A percentile compares a stretch with the other conserved stretches of the same genome.
phyloP scores from a whole-genome alignment of 2,329 filamentous ascomycete genomes.

The Knufia fluminis region DNA sequence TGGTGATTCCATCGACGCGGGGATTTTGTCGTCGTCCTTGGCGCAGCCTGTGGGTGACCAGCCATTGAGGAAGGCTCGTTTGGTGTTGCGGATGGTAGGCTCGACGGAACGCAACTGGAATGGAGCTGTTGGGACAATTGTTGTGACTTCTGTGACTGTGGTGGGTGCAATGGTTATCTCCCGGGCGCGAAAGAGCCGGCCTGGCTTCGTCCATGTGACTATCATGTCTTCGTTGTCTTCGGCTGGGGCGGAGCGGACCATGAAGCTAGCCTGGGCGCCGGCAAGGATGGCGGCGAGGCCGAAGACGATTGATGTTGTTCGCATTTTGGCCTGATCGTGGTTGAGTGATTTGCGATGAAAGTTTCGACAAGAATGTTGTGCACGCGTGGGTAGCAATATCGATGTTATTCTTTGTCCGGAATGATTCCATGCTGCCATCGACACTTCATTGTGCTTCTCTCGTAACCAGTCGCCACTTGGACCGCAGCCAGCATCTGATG shows the following conservation, averaged over 20 bases:
- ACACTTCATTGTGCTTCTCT: neutral
- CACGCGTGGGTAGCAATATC: neutral
- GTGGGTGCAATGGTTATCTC: neutral
- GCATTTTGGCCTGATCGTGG: neutral
- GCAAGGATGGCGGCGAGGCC: neutral
- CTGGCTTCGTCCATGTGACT: constrained; percentile 5
- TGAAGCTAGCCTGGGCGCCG: neutral
- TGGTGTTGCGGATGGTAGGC: neutral
- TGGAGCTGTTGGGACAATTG: neutral
- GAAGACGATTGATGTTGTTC: neutral
- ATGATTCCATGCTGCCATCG: neutral
- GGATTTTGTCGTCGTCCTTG: neutral
- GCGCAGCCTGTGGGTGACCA: constrained; percentile 6
- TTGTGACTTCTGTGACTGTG: neutral
- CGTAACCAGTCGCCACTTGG: too few species aligned
- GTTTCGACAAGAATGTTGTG: neutral
- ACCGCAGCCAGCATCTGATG: neutral
- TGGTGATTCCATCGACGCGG: constrained; percentile 5
- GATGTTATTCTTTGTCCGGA: neutral
- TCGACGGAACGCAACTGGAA: neutral
- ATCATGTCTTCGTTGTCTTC: neutral
- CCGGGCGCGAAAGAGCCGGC: neutral
- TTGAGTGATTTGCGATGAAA: neutral
- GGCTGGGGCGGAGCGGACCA: neutral
- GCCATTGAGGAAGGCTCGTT: constrained; percentile 2